Percentiles rank a stretch among this genome's conserved stretches.
Conservation (phyloP, 2,329 filamentous ascomycete species). For the Cercospora brassicicola region DNA sequence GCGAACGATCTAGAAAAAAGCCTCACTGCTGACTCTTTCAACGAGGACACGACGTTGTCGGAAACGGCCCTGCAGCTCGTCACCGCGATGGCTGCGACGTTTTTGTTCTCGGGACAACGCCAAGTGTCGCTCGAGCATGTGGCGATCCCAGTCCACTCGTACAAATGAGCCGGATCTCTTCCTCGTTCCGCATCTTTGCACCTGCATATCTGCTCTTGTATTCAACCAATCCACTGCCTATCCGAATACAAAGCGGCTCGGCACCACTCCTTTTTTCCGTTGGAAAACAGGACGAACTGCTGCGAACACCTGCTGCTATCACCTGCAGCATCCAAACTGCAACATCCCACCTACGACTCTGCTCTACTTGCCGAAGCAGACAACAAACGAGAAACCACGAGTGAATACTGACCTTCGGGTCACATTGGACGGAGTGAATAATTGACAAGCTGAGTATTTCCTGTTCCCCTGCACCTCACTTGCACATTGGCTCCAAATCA, state of each 20-base stretch:
- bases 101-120: slow-evolving; percentile 17
- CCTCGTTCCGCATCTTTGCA: slow-evolving; percentile 1
- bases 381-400: background rate
- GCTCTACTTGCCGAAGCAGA: background rate
- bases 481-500: background rate
- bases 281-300: background rate
- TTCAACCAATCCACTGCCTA: background rate
- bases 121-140: background rate
- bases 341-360: background rate
- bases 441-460: background rate
- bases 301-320: slow-evolving; percentile 12
- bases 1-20: background rate
- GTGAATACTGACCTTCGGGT: background rate
- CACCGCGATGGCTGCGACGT: background rate
- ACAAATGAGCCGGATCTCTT: slow-evolving; percentile 1
- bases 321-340: slow-evolving; percentile 3
- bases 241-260: background rate
- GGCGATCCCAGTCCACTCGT: background rate
- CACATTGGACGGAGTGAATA: background rate
- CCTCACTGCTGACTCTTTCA: background rate
- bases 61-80: background rate
- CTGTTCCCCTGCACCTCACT: background rate
- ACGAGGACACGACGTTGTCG: background rate
- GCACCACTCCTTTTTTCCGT: background rate
- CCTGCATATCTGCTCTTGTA: slow-evolving; percentile 4